Evolutionary conservation across 2,329 filamentous ascomycete species (phyloP).

Genomic region (Arthrobotrys conoides): DNA sequence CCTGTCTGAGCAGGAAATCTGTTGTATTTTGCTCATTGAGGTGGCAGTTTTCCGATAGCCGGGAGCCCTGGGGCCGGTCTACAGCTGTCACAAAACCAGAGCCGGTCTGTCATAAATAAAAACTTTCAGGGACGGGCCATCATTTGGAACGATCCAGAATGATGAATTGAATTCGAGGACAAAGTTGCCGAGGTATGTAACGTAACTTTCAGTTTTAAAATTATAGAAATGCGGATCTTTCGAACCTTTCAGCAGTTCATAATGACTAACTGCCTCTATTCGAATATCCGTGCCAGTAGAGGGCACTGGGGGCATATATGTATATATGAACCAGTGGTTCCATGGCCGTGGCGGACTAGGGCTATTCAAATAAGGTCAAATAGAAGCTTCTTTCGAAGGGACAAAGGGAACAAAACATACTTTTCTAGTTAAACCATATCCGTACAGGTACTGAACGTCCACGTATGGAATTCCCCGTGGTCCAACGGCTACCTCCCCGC

Average conservation of each 20-base stretch:
- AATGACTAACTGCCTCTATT: background rate
- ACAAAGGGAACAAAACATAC: background rate
- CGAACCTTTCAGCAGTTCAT: background rate
- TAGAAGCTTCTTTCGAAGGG: background rate
- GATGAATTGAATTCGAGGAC: too few species aligned
- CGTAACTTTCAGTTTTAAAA: background rate
- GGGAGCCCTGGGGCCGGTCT: slow-evolving; percentile 18
- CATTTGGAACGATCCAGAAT: background rate
- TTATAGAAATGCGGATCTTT: background rate
- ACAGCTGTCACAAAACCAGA: slow-evolving; percentile 5
- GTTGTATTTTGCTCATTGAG: slow-evolving; percentile 41
- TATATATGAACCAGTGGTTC: background rate
- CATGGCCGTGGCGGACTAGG: background rate
- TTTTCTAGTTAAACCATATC: background rate
- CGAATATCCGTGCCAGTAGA: background rate
- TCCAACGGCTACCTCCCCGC: slow-evolving; percentile 14
- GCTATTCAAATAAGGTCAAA: background rate
- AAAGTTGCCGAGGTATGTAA: background rate
- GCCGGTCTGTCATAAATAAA: background rate
- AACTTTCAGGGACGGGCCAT: background rate
- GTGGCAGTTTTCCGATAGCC: slow-evolving; percentile 5
- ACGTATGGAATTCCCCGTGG: slow-evolving; percentile 16
- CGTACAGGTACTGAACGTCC: too few species aligned
- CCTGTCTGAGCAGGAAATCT: slow-evolving; percentile 2
- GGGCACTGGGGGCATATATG: background rate